Evolutionary conservation across 1,284 basidiomycete species (phyloP), one percentile per base, ranked within the genome.

Genomic region (Malassezia restricta): DNA sequence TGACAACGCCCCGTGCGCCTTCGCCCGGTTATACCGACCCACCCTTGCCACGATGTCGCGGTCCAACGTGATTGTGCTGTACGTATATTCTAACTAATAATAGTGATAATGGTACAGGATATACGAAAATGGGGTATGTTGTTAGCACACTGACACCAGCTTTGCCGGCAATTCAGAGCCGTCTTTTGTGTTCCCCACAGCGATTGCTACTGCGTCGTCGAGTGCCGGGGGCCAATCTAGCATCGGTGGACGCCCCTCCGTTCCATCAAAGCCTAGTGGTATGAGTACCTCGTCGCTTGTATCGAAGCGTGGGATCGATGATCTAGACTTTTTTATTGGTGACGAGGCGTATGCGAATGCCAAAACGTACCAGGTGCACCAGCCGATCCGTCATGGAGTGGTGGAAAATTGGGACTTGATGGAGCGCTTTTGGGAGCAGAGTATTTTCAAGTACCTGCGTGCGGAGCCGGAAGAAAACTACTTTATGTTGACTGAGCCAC

Each of bases 341-440:
- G 88, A 98, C 75, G 92, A 98, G 75, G 94, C 94, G 1, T 79
- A 96, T 28, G 87, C 87, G 29, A 95, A 96, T 73, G 82, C 85
- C 38, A 95, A 91, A 78, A 71, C 70, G 38, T 99, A 98, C 76
- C 84, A 86, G 38, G 82, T 98, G 14, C 86, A 92, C 76, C 95
- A 96, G 76, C 94, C 94, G 20, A 96, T 98, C 72, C 82, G 87
- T 51, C 94, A 99, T 74, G 94, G 94, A 35, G 84, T 89, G 83
- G 95, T 98, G 71, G 94, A 98, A 63, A 96, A 98, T 74, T 99
- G 94, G 94, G 94, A 98, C 76, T 83, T 94, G 68, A 99, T 99
- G 94, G 94, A 98, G 75, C 80, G 94, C 8, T 98, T 91, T 76
- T 98, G 92, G 94, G 91, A 96, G 76, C 92, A 98, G 78, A 89